Evolutionary conservation across 805 yeast species (phyloP).

Genomic region (Tetrapisispora nanseiensis): DNA sequence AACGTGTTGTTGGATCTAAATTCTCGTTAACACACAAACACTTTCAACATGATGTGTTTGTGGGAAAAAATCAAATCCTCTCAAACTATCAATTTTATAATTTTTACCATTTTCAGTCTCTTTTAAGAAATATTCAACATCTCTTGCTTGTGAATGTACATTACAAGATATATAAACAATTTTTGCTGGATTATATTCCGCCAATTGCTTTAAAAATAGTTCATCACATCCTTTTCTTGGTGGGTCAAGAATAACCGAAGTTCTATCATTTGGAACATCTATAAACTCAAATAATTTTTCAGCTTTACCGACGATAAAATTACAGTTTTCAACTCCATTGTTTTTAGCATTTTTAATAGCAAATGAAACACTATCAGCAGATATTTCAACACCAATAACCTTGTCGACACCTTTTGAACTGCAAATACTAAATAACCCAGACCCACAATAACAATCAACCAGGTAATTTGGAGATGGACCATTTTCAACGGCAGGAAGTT

Average conservation of each 20-base stretch:
- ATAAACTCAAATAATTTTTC: constrained; percentile 76
- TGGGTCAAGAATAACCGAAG: constrained; percentile 90
- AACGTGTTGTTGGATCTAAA: not conserved
- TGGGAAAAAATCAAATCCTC: constrained; percentile 95
- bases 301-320: constrained; percentile 85
- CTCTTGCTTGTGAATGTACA: constrained; percentile 96
- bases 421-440: constrained; percentile 85
- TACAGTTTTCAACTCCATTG: constrained; percentile 69
- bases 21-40: constrained; percentile 56
- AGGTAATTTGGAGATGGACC: constrained; percentile 45
- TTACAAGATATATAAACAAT: constrained; percentile 95
- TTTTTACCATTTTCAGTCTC: constrained; percentile 50
- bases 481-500: constrained; percentile 35
- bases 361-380: constrained; percentile 82
- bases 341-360: constrained; percentile 72
- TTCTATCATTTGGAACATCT: constrained; percentile 62
- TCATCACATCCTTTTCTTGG: constrained; percentile 96
- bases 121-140: constrained; percentile 69
- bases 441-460: constrained; percentile 94
- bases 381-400: constrained; percentile 89
- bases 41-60: constrained; percentile 90
- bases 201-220: constrained; percentile 72
- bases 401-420: constrained; percentile 71
- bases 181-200: constrained; percentile 72
- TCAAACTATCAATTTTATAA: constrained; percentile 69